Conservation (phyloP, 768 basidiomycete species). For the Lactarius pseudohatsudake region DNA sequence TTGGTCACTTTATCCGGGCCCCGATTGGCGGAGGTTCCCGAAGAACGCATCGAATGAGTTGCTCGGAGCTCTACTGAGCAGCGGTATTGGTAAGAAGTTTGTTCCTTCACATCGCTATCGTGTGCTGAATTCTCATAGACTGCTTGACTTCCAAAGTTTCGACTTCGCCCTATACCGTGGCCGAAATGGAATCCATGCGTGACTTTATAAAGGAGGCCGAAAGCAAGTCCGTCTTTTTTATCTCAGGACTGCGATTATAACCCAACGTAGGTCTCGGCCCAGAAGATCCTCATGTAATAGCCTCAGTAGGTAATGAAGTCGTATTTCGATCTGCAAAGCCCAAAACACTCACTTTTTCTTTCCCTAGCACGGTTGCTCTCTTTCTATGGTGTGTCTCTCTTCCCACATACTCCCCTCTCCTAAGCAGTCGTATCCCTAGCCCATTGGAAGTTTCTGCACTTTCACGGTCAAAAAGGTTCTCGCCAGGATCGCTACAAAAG, state of each 20-base stretch:
- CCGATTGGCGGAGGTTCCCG: neutral
- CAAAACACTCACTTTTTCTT: neutral
- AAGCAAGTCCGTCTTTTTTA: neutral
- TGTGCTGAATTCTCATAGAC: slow-evolving; percentile 4
- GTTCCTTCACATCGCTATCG: neutral
- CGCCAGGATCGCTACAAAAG: slow-evolving; percentile 16
- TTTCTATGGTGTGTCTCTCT: slow-evolving; percentile 8
- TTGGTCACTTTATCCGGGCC: slow-evolving; percentile 24
- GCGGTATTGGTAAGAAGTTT: slow-evolving; percentile 13
- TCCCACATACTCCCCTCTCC: neutral
- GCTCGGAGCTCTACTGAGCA: slow-evolving; percentile 5
- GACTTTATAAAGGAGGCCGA: slow-evolving; percentile 10
- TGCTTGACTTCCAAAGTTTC: slow-evolving; percentile 17
- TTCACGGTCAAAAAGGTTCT: slow-evolving; percentile 18
- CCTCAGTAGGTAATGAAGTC: slow-evolving; percentile 13
- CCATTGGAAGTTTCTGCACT: slow-evolving; percentile 15
- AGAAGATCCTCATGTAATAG: slow-evolving; percentile 8
- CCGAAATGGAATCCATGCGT: slow-evolving; percentile 15
- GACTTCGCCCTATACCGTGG: slow-evolving; percentile 14
- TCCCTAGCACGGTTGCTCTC: slow-evolving; percentile 13
- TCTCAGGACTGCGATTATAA: neutral
- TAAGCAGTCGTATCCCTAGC: neutral
- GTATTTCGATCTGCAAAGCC: neutral
- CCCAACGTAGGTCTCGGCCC: neutral
- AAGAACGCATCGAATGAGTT: neutral